Evolutionary conservation across 73 alveolate species (phyloP).

Genomic region (Paramecium caudatum): DNA sequence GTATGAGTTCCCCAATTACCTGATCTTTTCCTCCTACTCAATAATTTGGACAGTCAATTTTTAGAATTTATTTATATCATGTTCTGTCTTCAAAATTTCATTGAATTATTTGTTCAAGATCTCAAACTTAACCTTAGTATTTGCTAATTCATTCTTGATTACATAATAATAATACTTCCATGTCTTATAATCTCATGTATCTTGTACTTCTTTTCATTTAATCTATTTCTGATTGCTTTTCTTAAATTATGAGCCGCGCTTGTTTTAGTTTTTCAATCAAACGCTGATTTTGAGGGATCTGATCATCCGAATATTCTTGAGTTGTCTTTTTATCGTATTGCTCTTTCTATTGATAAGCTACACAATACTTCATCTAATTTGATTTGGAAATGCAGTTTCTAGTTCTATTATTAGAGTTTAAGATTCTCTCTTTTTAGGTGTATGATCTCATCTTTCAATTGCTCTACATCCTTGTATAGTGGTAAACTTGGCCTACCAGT

Average conservation of each 20-base stretch:
- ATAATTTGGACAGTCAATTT: conserved; percentile 1
- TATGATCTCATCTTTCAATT: conserved; percentile 18
- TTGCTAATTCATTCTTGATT: background rate
- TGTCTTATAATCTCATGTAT: conserved; percentile 18
- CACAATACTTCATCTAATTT: conserved; percentile 29
- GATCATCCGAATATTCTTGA: conserved; percentile 12
- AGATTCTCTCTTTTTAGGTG: background rate
- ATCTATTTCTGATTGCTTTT: conserved; percentile 9
- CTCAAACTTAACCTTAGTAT: conserved; percentile 39
- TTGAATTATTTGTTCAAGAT: conserved; percentile 35
- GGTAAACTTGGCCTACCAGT: background rate
- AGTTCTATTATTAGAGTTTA: conserved; percentile 15
- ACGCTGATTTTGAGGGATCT: background rate
- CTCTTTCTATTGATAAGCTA: background rate
- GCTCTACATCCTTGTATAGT: background rate
- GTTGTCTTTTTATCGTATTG: background rate
- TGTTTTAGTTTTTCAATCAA: background rate
- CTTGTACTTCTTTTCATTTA: background rate
- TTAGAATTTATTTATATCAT: conserved; percentile 7
- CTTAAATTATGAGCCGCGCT: background rate
- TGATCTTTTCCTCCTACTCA: conserved; percentile 3
- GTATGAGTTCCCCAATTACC: background rate
- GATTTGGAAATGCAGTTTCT: background rate
- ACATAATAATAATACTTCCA: conserved; percentile 40
- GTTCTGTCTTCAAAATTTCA: conserved; percentile 22